Evolutionary conservation across 495 filamentous ascomycete genomes (phyloP).

Genomic region (Podospora bellae-mahoneyi): DNA sequence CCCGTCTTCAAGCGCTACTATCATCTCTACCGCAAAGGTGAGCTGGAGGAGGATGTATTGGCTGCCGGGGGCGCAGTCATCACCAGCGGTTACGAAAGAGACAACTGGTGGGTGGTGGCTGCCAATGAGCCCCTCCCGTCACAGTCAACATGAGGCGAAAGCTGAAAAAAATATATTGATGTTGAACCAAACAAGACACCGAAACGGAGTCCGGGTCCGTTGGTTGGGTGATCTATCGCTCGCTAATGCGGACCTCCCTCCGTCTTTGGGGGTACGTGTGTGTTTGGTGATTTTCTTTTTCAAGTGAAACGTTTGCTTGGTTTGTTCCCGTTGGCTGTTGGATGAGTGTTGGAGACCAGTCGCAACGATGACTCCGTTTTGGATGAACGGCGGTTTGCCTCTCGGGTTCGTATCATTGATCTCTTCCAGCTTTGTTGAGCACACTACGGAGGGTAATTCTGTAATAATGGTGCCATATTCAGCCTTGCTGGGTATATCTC

Average conservation of each 20-base stretch:
- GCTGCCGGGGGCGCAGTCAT: conserved; percentile 72
- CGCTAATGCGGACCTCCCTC: background rate
- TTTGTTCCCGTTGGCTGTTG: background rate
- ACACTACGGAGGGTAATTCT: background rate
- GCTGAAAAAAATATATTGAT: conserved; percentile 5
- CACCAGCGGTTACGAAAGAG: conserved; percentile 87
- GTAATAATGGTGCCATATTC: background rate
- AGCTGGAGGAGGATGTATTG: conserved; percentile 77
- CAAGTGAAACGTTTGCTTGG: background rate
- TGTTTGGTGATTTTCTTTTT: background rate
- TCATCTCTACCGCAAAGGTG: conserved; percentile 83
- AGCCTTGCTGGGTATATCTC: background rate
- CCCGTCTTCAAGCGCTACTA: conserved; percentile 84
- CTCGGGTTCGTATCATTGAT: background rate
- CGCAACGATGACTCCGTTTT: background rate
- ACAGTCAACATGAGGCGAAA: conserved; percentile 16
- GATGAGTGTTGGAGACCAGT: background rate
- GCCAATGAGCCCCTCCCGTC: conserved; percentile 25
- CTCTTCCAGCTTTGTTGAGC: background rate
- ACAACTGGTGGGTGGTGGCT: conserved; percentile 88
- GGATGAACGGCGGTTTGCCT: background rate
- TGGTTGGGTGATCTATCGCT: conserved; percentile 1
- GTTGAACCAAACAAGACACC: background rate
- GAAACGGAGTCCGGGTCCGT: background rate
- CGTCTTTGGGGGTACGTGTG: background rate